phyloP scores from a whole-genome alignment of 78 protist genomes.

The Protostelium mycophagum region DNA sequence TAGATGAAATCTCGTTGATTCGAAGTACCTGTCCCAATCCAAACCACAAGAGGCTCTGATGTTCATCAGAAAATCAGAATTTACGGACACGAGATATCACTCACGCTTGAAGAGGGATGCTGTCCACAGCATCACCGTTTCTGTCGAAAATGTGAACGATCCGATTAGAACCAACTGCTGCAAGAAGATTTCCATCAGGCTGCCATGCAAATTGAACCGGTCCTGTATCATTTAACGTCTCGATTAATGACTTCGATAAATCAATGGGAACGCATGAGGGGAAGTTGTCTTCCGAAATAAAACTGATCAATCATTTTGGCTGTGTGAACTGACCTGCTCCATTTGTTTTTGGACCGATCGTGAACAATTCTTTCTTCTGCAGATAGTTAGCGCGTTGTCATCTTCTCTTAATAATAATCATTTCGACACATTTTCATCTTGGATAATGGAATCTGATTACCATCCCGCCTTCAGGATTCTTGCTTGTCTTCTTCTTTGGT shows the following conservation, averaged over 20 bases:
- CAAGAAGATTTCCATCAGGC: background rate
- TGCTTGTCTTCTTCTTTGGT: background rate
- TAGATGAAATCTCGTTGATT: background rate
- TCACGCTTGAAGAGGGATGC: conserved; percentile 1
- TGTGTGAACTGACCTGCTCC: no score
- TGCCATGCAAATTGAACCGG: conserved; percentile 9
- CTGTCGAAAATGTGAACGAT: conserved; percentile 10
- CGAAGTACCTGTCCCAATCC: conserved; percentile 44
- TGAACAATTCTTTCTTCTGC: background rate
- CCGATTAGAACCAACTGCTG: conserved; percentile 5
- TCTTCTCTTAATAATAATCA: background rate
- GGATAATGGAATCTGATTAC: no score
- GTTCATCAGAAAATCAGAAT: background rate
- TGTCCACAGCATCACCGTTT: conserved; percentile 3
- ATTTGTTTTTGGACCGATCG: background rate
- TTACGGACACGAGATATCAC: background rate
- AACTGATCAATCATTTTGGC: no score
- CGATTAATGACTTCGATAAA: no score
- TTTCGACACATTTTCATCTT: no score
- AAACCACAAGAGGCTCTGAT: conserved; percentile 5
- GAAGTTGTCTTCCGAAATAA: no score
- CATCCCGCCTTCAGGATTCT: background rate
- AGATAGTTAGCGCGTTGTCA: background rate
- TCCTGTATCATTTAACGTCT: conserved; percentile 5
- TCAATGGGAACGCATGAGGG: no score